A percentile compares a stretch with the other conserved stretches of the same genome.
Evolutionary conservation across 371 early-diverging fungal genomes (phyloP).

Genomic region (Mucor mucedo): DNA sequence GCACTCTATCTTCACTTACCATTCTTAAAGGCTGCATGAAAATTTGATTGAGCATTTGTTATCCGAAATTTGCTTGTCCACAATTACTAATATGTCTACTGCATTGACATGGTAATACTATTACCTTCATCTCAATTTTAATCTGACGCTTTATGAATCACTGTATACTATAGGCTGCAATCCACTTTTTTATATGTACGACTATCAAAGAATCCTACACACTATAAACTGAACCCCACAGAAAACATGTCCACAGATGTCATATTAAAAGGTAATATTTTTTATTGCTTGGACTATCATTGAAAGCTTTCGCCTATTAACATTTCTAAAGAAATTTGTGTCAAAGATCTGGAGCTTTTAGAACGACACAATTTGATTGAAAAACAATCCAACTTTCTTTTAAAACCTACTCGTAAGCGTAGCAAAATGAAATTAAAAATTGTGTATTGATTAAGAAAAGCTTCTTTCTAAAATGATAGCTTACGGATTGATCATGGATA

Average conservation of each 20-base stretch:
- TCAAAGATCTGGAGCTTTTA: constrained; percentile 52
- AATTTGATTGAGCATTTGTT: constrained; percentile 82
- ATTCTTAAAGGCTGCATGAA: constrained; percentile 60
- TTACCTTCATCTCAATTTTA: background rate
- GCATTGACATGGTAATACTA: constrained; percentile 67
- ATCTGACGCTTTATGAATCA: background rate
- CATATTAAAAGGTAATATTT: constrained; percentile 49
- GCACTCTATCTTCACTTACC: background rate
- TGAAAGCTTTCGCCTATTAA: background rate
- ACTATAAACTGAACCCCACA: constrained; percentile 56
- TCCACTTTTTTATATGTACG: constrained; percentile 79
- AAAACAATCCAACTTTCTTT: background rate
- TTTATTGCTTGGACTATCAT: background rate
- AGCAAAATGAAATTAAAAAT: background rate
- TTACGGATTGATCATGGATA: constrained; percentile 58
- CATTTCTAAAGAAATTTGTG: constrained; percentile 51
- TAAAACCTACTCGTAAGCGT: constrained; percentile 27
- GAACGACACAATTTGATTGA: constrained; percentile 28
- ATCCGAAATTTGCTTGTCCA: constrained; percentile 82
- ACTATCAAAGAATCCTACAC: constrained; percentile 60
- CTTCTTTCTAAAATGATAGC: constrained; percentile 21
- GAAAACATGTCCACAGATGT: constrained; percentile 32
- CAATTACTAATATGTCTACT: constrained; percentile 57
- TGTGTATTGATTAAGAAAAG: background rate
- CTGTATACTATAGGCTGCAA: constrained; percentile 55